phyloP scores from a whole-genome alignment of 2,329 filamentous ascomycete species.

The Sporothrix brasiliensis region DNA sequence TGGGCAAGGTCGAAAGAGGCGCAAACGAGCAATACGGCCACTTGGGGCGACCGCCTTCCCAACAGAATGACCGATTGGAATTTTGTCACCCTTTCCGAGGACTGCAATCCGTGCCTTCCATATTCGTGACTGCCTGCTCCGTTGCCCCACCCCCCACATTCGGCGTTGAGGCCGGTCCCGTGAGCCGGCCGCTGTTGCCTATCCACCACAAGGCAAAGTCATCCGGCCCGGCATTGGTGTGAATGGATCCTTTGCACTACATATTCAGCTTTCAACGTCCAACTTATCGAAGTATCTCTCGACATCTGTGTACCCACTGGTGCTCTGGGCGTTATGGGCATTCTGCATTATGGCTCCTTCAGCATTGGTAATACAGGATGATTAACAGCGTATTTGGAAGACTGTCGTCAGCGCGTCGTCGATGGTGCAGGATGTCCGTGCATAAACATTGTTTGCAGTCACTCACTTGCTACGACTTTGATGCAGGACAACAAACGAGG shows the following conservation, averaged over 20 bases:
- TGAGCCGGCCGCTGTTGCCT: constrained; percentile 20
- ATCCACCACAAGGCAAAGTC: background rate
- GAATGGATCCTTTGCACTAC: background rate
- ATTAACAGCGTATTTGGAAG: no score
- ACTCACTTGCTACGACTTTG: constrained; percentile 1
- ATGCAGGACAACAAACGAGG: constrained; percentile 11
- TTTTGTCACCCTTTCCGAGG: background rate
- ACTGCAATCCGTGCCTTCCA: background rate
- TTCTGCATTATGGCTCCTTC: no score
- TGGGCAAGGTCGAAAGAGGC: background rate
- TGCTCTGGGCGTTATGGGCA: no score
- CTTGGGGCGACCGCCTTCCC: background rate
- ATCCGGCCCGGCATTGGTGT: constrained; percentile 14
- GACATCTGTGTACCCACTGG: no score
- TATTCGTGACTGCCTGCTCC: background rate
- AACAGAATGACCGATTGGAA: background rate
- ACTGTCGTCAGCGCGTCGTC: background rate
- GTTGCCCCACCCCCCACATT: background rate
- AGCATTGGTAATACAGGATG: background rate
- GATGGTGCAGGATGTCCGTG: background rate
- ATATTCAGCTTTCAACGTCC: background rate
- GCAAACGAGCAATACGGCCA: background rate
- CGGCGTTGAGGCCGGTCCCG: background rate
- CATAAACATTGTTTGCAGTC: background rate
- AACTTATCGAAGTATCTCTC: background rate